Conservation (phyloP, 371 early-diverging fungal species). For the Mucor piriformis region DNA sequence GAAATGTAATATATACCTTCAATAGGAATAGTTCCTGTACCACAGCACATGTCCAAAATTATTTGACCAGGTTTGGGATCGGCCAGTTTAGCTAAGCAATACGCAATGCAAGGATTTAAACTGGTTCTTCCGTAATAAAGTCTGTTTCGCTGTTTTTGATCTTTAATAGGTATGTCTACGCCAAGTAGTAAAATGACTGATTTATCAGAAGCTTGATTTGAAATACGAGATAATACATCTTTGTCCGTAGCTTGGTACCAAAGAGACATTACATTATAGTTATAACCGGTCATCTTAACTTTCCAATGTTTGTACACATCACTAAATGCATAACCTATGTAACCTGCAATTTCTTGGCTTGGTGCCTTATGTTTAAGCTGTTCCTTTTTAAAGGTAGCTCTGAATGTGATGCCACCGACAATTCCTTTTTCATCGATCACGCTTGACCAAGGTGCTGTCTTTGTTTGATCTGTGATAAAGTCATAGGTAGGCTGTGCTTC, state of each 20-base stretch:
- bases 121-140: constrained; percentile 43
- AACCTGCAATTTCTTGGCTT: constrained; percentile 37
- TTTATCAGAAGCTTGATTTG: neutral
- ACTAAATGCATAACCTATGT: constrained; percentile 35
- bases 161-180: constrained; percentile 26
- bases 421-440: neutral
- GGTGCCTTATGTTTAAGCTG: constrained; percentile 28
- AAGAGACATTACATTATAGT: constrained; percentile 31
- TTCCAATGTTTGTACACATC: constrained; percentile 34
- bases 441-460: constrained; percentile 19
- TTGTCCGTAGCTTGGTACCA: constrained; percentile 24
- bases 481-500: constrained; percentile 25
- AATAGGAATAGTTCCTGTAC: constrained; percentile 43
- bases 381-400: constrained; percentile 46
- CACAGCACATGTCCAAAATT: constrained; percentile 52
- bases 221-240: constrained; percentile 1
- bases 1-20: constrained; percentile 22
- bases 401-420: constrained; percentile 22
- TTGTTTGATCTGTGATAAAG: constrained; percentile 24
- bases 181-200: constrained; percentile 28
- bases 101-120: constrained; percentile 47
- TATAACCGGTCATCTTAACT: constrained; percentile 39
- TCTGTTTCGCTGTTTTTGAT: constrained; percentile 39
- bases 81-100: constrained; percentile 37
- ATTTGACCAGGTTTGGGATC: constrained; percentile 43